phyloP scores from a whole-genome alignment of 805 yeast species.

The Yamadazyma kitorensis region DNA sequence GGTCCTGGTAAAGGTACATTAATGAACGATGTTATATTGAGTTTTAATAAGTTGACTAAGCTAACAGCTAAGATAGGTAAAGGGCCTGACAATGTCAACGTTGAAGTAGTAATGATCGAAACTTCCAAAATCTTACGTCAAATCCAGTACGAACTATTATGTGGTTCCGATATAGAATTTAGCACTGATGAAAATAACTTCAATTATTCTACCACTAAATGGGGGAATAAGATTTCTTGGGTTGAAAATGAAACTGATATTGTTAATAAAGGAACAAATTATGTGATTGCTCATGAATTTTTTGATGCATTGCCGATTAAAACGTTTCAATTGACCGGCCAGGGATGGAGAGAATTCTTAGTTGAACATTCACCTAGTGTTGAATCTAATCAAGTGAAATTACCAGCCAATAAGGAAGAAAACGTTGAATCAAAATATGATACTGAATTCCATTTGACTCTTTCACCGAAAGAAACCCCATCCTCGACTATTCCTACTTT shows the following conservation, averaged over 20 bases:
- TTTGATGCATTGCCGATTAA: constrained; percentile 84
- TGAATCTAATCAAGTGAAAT: constrained; percentile 28
- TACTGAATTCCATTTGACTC: constrained; percentile 52
- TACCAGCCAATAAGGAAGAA: constrained; percentile 17
- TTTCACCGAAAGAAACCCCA: constrained; percentile 60
- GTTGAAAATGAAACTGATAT: constrained; percentile 55
- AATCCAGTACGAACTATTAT: constrained; percentile 52
- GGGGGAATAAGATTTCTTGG: constrained; percentile 59
- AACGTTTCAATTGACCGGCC: constrained; percentile 55
- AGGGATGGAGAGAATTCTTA: constrained; percentile 77
- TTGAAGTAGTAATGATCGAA: constrained; percentile 60
- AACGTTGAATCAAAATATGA: constrained; percentile 11
- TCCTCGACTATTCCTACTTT: constrained; percentile 55
- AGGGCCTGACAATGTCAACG: constrained; percentile 21
- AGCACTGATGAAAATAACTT: constrained; percentile 27
- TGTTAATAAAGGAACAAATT: constrained; percentile 44
- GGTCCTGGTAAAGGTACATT: constrained; percentile 88
- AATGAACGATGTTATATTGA: constrained; percentile 58
- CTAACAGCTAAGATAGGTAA: no score
- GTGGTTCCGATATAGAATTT: constrained; percentile 28
- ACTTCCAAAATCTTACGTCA: constrained; percentile 63
- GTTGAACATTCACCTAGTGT: constrained; percentile 55
- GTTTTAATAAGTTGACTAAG: constrained; percentile 41
- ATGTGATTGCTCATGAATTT: constrained; percentile 79
- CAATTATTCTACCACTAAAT: constrained; percentile 39